phyloP scores from a whole-genome alignment of 2,329 filamentous ascomycete species.

The Diaporthe nobilis region DNA sequence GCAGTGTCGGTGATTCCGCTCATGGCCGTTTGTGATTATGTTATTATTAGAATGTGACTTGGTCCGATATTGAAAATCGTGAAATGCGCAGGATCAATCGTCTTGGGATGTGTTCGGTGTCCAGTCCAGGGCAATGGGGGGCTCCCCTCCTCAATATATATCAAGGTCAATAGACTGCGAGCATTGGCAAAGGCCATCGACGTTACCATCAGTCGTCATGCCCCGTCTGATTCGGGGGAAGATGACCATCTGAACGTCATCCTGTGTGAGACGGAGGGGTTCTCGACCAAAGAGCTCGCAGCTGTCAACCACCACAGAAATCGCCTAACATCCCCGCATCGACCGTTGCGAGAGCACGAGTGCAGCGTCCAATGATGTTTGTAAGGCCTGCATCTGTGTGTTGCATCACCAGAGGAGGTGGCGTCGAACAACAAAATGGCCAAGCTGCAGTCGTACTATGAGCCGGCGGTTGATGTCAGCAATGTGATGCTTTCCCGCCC shows the following conservation, averaged over 20 bases:
- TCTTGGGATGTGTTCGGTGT: not conserved
- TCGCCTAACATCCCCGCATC: slow-evolving; percentile 29
- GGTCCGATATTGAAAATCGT: not conserved
- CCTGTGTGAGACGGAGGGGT: slow-evolving; percentile 24
- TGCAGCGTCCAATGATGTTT: slow-evolving; percentile 13
- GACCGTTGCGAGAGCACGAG: not conserved
- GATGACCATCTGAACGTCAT: slow-evolving; percentile 39
- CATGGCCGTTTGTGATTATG: slow-evolving; percentile 7
- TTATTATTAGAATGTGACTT: not conserved
- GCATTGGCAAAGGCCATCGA: not conserved
- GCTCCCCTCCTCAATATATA: not conserved
- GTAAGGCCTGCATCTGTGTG: slow-evolving; percentile 21
- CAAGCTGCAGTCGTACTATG: not conserved
- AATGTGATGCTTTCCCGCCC: not conserved
- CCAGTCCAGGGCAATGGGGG: not conserved
- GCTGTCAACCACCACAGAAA: slow-evolving; percentile 31
- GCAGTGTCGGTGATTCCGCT: slow-evolving; percentile 38
- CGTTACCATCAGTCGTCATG: slow-evolving; percentile 32
- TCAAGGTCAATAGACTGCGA: not conserved
- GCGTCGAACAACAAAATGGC: slow-evolving; percentile 1
- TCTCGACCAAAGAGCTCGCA: slow-evolving; percentile 31
- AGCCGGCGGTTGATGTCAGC: slow-evolving; percentile 22
- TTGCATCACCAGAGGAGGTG: slow-evolving; percentile 1
- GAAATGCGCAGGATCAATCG: not conserved
- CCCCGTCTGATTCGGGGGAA: slow-evolving; percentile 15